phyloP scores from a whole-genome alignment of 2,329 filamentous ascomycete species.

The Emergomyces africanus region DNA sequence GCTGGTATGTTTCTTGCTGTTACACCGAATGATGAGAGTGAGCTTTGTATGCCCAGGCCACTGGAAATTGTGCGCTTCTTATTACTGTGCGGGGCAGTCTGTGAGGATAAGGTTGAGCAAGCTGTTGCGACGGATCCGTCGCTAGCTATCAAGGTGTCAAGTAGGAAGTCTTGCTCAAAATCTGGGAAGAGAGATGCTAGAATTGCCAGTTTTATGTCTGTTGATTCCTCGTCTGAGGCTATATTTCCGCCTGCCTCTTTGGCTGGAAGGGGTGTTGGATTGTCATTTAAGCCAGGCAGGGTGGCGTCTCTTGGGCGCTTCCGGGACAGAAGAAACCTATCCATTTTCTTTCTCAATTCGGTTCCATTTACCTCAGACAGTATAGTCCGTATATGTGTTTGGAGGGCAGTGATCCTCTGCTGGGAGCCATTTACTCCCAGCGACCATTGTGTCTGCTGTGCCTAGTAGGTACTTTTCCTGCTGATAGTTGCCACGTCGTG shows the following conservation, averaged over 20 bases:
- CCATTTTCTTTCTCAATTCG: slow-evolving; percentile 23
- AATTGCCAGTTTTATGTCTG: slow-evolving; percentile 78
- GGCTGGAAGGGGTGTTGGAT: not conserved
- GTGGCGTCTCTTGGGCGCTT: slow-evolving; percentile 19
- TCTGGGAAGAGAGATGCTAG: slow-evolving; percentile 63
- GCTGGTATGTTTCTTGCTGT: not conserved
- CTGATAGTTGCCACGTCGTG: not conserved
- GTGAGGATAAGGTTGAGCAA: slow-evolving; percentile 40
- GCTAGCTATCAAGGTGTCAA: slow-evolving; percentile 67
- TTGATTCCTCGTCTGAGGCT: slow-evolving; percentile 43
- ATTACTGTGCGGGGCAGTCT: slow-evolving; percentile 11
- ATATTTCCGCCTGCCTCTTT: not conserved
- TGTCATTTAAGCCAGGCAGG: slow-evolving; percentile 8
- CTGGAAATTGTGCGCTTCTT: slow-evolving; percentile 25
- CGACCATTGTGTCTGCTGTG: too few species aligned
- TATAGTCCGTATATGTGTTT: slow-evolving; percentile 17
- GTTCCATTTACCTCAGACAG: slow-evolving; percentile 8
- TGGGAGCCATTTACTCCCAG: slow-evolving; percentile 12
- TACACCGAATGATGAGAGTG: slow-evolving; percentile 36
- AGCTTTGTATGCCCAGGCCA: slow-evolving; percentile 48
- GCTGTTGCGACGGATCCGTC: slow-evolving; percentile 63
- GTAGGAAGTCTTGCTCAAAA: slow-evolving; percentile 50
- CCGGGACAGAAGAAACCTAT: slow-evolving; percentile 26
- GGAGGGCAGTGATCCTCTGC: slow-evolving; percentile 8
- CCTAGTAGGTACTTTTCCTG: not conserved